Percentiles rank a stretch among this genome's conserved stretches.
Evolutionary conservation across 148 eudicot species (phyloP).

Genomic region (Diospyros lotus): DNA sequence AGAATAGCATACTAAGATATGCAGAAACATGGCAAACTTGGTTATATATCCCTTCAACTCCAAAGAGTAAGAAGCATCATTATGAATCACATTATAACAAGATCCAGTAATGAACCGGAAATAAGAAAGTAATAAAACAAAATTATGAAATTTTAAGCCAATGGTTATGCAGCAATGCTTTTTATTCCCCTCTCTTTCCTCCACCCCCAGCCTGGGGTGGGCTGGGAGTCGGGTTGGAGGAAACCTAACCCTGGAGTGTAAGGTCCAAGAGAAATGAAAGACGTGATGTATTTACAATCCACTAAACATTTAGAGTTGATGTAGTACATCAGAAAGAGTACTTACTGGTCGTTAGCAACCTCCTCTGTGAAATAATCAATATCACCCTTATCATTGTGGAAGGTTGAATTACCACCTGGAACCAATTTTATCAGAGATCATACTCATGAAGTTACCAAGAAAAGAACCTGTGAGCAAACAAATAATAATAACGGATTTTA

Average conservation of each 20-base stretch:
- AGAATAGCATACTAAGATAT: neutral
- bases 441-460: neutral
- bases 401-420: slow-evolving; percentile 51
- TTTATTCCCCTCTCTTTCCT: neutral
- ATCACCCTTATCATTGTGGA: slow-evolving; percentile 37
- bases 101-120: too few species aligned
- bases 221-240: too few species aligned
- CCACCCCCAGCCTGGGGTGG: too few species aligned
- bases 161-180: neutral
- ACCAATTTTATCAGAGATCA: slow-evolving; percentile 18
- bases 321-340: neutral
- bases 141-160: too few species aligned
- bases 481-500: slow-evolving; percentile 24
- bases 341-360: slow-evolving; percentile 41
- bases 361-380: slow-evolving; percentile 42
- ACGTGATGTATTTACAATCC: too few species aligned
- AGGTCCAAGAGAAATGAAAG: too few species aligned
- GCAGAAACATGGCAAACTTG: slow-evolving; percentile 4
- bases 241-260: too few species aligned
- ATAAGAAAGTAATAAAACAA: too few species aligned
- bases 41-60: neutral
- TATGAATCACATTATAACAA: too few species aligned
- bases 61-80: too few species aligned
- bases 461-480: slow-evolving; percentile 6
- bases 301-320: neutral